Conservation (phyloP, 2,329 filamentous ascomycete genomes). For the Colletotrichum liriopes region DNA sequence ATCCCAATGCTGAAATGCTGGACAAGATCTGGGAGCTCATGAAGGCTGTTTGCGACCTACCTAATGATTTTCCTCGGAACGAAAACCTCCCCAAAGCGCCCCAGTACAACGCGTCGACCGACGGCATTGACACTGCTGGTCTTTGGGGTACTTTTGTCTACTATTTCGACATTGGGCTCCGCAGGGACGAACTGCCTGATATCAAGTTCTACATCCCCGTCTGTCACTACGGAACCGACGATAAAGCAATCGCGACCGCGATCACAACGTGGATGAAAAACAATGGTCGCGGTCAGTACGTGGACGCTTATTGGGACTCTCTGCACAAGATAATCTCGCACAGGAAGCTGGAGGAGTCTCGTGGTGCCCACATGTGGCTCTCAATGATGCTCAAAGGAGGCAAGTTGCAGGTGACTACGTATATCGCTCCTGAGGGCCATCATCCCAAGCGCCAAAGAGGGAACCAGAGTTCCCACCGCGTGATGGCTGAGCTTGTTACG, state of each 20-base stretch:
- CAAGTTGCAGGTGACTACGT: constrained; percentile 22
- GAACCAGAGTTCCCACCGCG: neutral
- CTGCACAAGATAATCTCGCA: constrained; percentile 14
- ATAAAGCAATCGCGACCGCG: constrained; percentile 15
- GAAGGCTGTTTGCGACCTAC: constrained; percentile 25
- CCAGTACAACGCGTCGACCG: constrained; percentile 5
- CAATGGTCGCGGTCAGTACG: constrained; percentile 19
- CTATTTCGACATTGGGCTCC: constrained; percentile 20
- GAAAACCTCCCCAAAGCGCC: constrained; percentile 11
- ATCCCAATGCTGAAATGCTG: neutral
- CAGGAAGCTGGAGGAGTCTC: constrained; percentile 6
- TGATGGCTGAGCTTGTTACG: neutral
- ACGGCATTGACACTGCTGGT: constrained; percentile 17
- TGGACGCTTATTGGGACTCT: constrained; percentile 9
- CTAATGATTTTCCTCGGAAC: constrained; percentile 1
- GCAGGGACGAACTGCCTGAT: constrained; percentile 3
- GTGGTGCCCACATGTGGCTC: constrained; percentile 30
- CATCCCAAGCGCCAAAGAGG: constrained; percentile 14
- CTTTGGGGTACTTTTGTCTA: constrained; percentile 30
- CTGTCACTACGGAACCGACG: constrained; percentile 22
- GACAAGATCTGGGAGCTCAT: constrained; percentile 21
- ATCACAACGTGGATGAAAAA: constrained; percentile 18
- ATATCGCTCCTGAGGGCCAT: constrained; percentile 24
- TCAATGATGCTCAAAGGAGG: constrained; percentile 30
- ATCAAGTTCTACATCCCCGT: constrained; percentile 34